Evolutionary conservation across 805 yeast species (phyloP), one percentile per base, ranked within the genome.

Genomic region (Cyberlindnera subsufficiens): DNA sequence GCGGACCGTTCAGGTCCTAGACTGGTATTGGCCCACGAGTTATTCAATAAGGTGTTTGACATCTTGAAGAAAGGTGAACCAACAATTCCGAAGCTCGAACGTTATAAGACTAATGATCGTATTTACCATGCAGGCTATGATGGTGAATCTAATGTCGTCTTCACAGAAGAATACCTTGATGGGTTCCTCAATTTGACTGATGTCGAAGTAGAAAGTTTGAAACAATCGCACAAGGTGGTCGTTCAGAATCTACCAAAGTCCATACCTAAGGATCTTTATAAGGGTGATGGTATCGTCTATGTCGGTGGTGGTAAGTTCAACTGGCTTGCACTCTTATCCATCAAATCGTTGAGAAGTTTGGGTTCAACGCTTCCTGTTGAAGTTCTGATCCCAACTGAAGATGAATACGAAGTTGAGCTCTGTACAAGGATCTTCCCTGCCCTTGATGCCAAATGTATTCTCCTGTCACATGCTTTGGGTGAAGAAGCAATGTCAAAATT

Each of bases 391-490:
- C 88, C 89, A 5, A 69, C 75, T 37, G 64, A 67, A 30, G 75
- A 72, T 10, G 93, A 85, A 56, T 85, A 78, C 59, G 93, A 85
- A 60, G 64, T 75, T 36, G 82, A 80, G 43, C 65, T 78, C 30
- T 84, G 91, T 60, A 75, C 74, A 27, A 63, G 66, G n/a, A 64
- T 80, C 3, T 67, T 85, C 50, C 90, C 91, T 0, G 61, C 63
- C 6, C 56, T 82, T 44, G 72, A 77, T 44, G 91, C 86, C 4
- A 68, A 68, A 48, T 85, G 95, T 69, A 72, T 82, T 11, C 66
- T 82, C 35, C 66, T 84, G 61, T 69, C 75, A 15, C 77, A 78
- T 45, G 77, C 80, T 5, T 69, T 82, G 46, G 90, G 91, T 16
- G 62, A 72, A 16, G 67, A 67, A 1, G 75, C 79, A 5, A 61